Base-by-base conservation (phyloP, 2,329 filamentous ascomycete genomes). In the Fusarium pseudonygamai region DNA sequence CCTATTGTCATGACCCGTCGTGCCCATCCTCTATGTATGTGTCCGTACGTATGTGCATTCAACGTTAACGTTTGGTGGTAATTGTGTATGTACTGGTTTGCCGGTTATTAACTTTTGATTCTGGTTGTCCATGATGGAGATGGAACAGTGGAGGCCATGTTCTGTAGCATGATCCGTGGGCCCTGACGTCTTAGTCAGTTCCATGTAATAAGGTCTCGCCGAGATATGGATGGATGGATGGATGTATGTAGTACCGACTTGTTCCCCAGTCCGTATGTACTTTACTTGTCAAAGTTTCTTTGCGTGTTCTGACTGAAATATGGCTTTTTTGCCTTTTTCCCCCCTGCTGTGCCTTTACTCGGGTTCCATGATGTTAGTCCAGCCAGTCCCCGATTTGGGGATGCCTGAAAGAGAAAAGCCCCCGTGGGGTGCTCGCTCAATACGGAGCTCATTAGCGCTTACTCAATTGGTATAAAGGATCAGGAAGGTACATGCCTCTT, bases 111-210 rank as follows among this genome's bases (percentile, higher is more conserved):
- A 49, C 64, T 39, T 43, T 58, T 36, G 55, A 45, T 46, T 49
- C 22, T 55, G 16, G 53, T 39, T 36, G 36, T 43, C 24, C 28
- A 71, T 53, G 55, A 71, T 59, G 57, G 53, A 59, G 32, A 55
- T 49, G 37, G 16, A 16, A 30, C 47, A 46, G 55, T 73, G 57
- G 66, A 71, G 65, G 66, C 50, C 60, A 46, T 61, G 43, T 58
- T 72, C 52, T 39, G 60, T 66, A 66, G 57, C 55, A 62, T 73
- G 39, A 60, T 66, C 52, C 70, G 56, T 55, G 53, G 57, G 37
- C 74, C 67, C 56, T 72, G 67, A 49, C 36, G 32, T 57, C 65
- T 69, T 65, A 74, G 73, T 74, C 73, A 67, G 61, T 69, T 59
- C 45, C 52, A 42, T 46, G 60, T 64, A 66, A 73, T 72, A 47